A percentile compares a stretch with the other conserved stretches of the same genome.
phyloP scores from a whole-genome alignment of 2,329 filamentous ascomycete genomes.

The Metarhizium brunneum region DNA sequence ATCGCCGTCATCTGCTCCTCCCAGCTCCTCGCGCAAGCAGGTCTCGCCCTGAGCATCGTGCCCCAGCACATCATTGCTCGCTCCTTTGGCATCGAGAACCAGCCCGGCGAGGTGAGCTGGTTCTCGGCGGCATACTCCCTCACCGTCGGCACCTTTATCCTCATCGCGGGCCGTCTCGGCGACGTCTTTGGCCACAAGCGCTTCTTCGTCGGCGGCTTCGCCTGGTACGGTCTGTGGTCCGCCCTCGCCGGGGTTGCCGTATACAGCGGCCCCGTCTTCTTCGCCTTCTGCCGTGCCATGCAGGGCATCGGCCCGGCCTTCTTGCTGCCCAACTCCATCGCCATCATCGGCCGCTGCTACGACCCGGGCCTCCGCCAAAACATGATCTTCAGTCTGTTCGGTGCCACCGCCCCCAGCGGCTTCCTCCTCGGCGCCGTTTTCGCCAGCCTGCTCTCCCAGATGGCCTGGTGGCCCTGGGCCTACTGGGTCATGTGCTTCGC shows the following conservation, averaged over 20 bases:
- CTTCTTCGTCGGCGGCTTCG: constrained; percentile 38
- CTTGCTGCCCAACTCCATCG: constrained; percentile 45
- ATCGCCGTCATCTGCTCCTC: constrained; percentile 9
- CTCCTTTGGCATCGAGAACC: constrained; percentile 28
- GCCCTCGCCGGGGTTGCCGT: constrained; percentile 28
- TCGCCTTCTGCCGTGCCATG: constrained; percentile 37
- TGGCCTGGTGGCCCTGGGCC: constrained; percentile 33
- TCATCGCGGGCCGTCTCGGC: constrained; percentile 42
- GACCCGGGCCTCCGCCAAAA: constrained; percentile 23
- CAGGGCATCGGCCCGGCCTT: constrained; percentile 47
- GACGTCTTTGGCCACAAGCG: constrained; percentile 43
- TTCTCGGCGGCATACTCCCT: constrained; percentile 44
- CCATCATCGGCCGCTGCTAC: constrained; percentile 45
- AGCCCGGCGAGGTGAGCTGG: constrained; percentile 34
- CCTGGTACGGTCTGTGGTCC: constrained; percentile 40
- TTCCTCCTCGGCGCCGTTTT: constrained; percentile 20
- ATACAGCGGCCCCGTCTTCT: constrained; percentile 29
- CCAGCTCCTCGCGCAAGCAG: constrained; percentile 14
- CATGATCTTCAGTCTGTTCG: constrained; percentile 26
- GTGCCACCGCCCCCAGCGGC: constrained; percentile 23
- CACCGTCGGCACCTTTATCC: constrained; percentile 42
- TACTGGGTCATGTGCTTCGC: constrained; percentile 28
- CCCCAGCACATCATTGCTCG: constrained; percentile 33
- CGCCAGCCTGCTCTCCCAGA: constrained; percentile 3
- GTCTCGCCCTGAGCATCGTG: constrained; percentile 11